Conservation (phyloP, 352 stramenopile species). For the Phytophthora tentaculata region DNA sequence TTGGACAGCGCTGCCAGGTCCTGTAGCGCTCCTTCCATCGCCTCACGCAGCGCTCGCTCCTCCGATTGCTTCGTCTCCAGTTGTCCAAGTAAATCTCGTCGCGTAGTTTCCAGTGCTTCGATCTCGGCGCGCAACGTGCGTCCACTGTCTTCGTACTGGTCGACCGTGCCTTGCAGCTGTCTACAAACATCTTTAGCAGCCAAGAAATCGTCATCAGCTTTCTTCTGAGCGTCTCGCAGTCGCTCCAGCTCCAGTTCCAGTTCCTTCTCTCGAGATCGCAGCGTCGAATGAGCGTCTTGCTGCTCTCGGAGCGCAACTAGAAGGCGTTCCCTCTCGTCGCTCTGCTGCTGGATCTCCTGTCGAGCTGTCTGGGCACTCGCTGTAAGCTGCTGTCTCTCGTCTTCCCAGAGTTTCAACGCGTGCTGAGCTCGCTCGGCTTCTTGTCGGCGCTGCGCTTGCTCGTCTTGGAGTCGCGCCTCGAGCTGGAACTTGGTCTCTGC, state of each 20-base stretch:
- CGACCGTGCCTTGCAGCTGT: conserved; percentile 52
- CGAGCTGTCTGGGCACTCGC: conserved; percentile 38
- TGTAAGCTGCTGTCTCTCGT: conserved; percentile 55
- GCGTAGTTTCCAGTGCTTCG: conserved; percentile 36
- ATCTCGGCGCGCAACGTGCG: conserved; percentile 26
- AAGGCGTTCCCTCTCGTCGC: conserved; percentile 40
- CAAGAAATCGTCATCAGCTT: conserved; percentile 54
- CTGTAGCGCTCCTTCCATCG: conserved; percentile 72
- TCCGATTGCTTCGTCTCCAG: conserved; percentile 56
- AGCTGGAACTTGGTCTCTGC: conserved; percentile 71
- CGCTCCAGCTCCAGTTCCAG: conserved; percentile 45
- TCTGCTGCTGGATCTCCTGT: conserved; percentile 38
- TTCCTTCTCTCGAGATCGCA: conserved; percentile 43
- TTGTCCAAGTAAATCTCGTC: conserved; percentile 43
- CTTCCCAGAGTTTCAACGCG: conserved; percentile 42
- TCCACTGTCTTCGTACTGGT: conserved; percentile 42
- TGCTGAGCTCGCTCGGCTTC: conserved; percentile 42
- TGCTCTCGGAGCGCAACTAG: conserved; percentile 37
- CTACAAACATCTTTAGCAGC: conserved; percentile 60
- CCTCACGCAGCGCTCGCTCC: conserved; percentile 53
- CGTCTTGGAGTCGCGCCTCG: conserved; percentile 57
- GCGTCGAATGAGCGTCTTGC: conserved; percentile 40
- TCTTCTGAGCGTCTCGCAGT: conserved; percentile 35
- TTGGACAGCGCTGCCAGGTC: conserved; percentile 69
- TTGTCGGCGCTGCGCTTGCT: conserved; percentile 50